Percentiles rank a stretch among this genome's conserved stretches.
Evolutionary conservation across 352 stramenopile species (phyloP).

Genomic region (Pythium angustatum): DNA sequence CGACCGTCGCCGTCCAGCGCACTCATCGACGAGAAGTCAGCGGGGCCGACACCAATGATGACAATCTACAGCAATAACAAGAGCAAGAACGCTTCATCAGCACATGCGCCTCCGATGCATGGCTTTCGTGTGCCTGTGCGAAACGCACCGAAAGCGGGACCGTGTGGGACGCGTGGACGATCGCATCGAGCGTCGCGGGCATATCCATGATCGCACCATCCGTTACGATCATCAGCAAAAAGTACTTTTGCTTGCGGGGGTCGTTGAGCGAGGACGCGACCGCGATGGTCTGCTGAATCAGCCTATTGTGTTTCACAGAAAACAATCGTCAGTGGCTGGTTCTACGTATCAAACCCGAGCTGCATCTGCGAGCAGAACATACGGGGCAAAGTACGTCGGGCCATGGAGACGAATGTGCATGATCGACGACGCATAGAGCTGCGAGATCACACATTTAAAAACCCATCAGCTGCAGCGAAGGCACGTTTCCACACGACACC

Average conservation of each 20-base stretch:
- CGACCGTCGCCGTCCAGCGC: constrained; percentile 60
- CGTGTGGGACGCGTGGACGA: constrained; percentile 58
- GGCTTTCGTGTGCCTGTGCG: too few relatives aligned
- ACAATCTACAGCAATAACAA: constrained; percentile 43
- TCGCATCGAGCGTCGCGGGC: constrained; percentile 54
- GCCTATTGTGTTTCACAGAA: not conserved
- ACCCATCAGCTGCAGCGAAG: too few relatives aligned
- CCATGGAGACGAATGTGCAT: constrained; percentile 53
- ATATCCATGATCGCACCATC: constrained; percentile 90
- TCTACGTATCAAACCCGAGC: too few relatives aligned
- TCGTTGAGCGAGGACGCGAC: constrained; percentile 45
- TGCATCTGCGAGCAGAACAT: too few relatives aligned
- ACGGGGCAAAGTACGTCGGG: constrained; percentile 58
- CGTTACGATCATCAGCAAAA: constrained; percentile 87
- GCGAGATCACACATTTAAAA: not conserved
- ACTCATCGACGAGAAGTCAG: constrained; percentile 73
- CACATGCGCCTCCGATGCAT: too few relatives aligned
- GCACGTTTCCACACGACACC: too few relatives aligned
- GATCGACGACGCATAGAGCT: constrained; percentile 60
- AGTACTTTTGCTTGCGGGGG: constrained; percentile 76
- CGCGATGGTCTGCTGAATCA: constrained; percentile 56
- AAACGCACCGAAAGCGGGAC: constrained; percentile 46
- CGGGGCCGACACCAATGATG: constrained; percentile 72
- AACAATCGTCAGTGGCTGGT: too few relatives aligned
- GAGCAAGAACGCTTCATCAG: not conserved